Evolutionary conservation across 2,329 filamentous ascomycete genomes (phyloP).

Genomic region (Colletotrichum eremochloae): DNA sequence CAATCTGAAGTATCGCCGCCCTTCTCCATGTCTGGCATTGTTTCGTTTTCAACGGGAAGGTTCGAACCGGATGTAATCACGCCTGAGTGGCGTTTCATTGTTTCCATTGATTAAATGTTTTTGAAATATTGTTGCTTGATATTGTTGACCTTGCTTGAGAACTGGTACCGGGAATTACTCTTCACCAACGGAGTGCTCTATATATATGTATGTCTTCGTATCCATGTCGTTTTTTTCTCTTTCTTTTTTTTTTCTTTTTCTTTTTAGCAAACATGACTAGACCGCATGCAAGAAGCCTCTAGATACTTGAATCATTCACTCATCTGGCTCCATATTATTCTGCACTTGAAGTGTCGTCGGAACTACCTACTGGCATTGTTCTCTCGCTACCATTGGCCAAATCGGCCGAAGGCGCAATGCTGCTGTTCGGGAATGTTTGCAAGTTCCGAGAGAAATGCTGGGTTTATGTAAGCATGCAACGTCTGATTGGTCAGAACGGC

Average conservation of each 20-base stretch:
- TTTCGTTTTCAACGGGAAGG: not conserved
- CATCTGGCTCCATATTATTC: slow-evolving; percentile 5
- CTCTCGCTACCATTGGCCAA: not conserved
- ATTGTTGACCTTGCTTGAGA: no score
- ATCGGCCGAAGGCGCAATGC: not conserved
- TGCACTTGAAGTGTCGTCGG: not conserved
- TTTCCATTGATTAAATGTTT: not conserved
- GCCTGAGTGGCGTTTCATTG: not conserved
- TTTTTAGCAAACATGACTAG: not conserved
- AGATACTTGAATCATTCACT: not conserved
- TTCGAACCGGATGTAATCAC: no score
- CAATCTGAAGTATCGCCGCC: slow-evolving; percentile 43
- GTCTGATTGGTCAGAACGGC: not conserved
- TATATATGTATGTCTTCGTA: slow-evolving; percentile 10
- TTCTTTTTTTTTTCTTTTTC: no score
- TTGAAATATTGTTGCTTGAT: not conserved
- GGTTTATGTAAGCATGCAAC: not conserved
- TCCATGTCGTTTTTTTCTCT: not conserved
- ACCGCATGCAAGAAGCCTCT: not conserved
- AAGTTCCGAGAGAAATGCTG: not conserved
- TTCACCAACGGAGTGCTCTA: not conserved
- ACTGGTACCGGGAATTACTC: not conserved
- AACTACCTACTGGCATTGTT: no score
- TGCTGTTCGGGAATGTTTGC: not conserved
- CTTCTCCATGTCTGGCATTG: slow-evolving; percentile 18